These are phyloP conservation scores for Laguncularia racemosa DNA, from an alignment of 345 rosid species.

Conservation along the genomic window DNA sequence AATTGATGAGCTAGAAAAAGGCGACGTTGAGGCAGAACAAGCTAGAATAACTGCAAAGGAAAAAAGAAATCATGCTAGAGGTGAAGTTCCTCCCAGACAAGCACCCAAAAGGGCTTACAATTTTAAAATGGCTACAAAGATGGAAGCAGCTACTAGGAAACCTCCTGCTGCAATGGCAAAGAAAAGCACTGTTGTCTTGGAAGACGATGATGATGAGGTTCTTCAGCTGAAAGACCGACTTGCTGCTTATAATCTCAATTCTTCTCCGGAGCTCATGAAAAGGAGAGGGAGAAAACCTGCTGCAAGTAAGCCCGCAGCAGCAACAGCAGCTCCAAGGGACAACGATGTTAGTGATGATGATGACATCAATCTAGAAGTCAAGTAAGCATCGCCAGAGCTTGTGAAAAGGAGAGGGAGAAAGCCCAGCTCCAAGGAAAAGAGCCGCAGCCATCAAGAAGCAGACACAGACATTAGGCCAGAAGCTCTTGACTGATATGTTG, in stretches of 20 bases:
- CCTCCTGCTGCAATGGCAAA: constrained; percentile 41
- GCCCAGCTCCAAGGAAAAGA: constrained; percentile 56
- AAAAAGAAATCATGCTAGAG: constrained; percentile 21
- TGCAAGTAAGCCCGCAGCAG: not conserved
- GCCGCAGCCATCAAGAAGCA: constrained; percentile 38
- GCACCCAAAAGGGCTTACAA: constrained; percentile 51
- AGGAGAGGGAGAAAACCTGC: too few relatives aligned
- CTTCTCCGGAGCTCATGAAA: constrained; percentile 59
- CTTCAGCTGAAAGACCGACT: constrained; percentile 60
- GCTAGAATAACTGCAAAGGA: constrained; percentile 18
- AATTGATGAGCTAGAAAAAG: constrained; percentile 54
- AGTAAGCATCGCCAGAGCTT: constrained; percentile 10
- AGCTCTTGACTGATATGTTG: constrained; percentile 48
- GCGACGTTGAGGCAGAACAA: constrained; percentile 39
- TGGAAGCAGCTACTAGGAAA: constrained; percentile 40
- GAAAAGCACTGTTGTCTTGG: constrained; percentile 8
- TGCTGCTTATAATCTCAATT: constrained; percentile 54
- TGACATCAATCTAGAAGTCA: constrained; percentile 20
- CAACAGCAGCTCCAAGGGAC: constrained; percentile 19
- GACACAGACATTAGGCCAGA: constrained; percentile 30
- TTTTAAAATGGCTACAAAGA: constrained; percentile 33
- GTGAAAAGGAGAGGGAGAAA: constrained; percentile 39
- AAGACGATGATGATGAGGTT: constrained; percentile 45
- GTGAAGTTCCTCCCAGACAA: constrained; percentile 32
- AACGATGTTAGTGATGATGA: constrained; percentile 27